Base-by-base conservation (phyloP, 1,284 basidiomycete species). In the Marasmius sp. region DNA sequence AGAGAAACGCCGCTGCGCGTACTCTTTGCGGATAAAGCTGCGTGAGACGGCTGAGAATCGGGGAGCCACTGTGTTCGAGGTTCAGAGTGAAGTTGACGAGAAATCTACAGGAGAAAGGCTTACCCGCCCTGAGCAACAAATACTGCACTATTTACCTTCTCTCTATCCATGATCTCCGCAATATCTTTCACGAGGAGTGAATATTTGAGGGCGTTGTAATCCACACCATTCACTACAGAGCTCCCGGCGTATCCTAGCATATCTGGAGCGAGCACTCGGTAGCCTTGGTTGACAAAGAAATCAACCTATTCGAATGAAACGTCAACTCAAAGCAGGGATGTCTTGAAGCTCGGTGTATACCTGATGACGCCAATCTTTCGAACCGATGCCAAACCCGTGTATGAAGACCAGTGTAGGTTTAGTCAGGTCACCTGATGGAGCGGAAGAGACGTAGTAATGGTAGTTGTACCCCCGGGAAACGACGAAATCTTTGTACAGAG, bases 191-290 rank as follows among this genome's bases (percentile, higher is more conserved):
- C 59, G 55, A 70, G 52, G 3, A 60, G 37, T 5, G 41, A 64
- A 37, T 36, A 48, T 5, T 54, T 56, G 67, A 80, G 80, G 16
- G 61, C 58, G 9, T 60, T 61, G 3, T 72, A 61, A 5, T 27
- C 27, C 2, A 27, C 27, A 7, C 74, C 72, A 0, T 61, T 58
- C 1, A 77, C 77, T 63, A 77, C 78, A 65, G 75, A 74, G 10
- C 78, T 78, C 6, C 72, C 74, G 6, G 76, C 77, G 54, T 79
- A 79, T 6, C 79, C 79, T 3, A 80, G 72, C 68, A 75, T 74
- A 65, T 80, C 77, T 11, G 77, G 78, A 3, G 71, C 78, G 59
- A 81, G 67, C 39, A 80, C 64, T 16, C 78, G 70, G 62, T 74
- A 80, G 7, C 79, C 79, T 22, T 69, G 63, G 27, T 65, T 59